Percentiles rank a stretch among this genome's conserved stretches.
These are phyloP conservation scores for Hypoxylon fuscum DNA, from an alignment of 495 filamentous ascomycete species.

Conservation along the genomic window DNA sequence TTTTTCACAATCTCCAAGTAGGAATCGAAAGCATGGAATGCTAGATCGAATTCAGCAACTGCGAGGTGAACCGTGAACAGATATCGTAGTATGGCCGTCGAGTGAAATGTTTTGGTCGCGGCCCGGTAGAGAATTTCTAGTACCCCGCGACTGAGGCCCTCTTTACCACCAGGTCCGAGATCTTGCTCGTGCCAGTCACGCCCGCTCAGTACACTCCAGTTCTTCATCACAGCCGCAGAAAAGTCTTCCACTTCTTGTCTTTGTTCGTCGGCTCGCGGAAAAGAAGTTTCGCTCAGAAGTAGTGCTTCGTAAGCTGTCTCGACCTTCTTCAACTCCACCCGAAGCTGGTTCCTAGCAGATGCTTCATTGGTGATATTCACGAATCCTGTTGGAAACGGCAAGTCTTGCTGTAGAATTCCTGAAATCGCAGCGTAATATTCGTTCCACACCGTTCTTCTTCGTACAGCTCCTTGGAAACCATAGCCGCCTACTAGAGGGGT, in stretches of 20 bases:
- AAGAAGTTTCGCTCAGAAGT: slow-evolving; percentile 76
- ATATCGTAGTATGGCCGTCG: slow-evolving; percentile 83
- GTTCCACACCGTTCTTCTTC: slow-evolving; percentile 74
- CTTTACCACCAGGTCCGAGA: slow-evolving; percentile 79
- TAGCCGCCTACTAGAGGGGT: slow-evolving; percentile 52
- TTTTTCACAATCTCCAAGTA: slow-evolving; percentile 87
- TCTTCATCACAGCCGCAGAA: slow-evolving; percentile 78
- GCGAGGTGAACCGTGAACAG: slow-evolving; percentile 88
- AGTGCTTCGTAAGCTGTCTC: slow-evolving; percentile 78
- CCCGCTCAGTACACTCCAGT: slow-evolving; percentile 84
- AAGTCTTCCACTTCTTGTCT: slow-evolving; percentile 83
- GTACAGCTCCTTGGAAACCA: slow-evolving; percentile 57
- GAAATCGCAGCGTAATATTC: slow-evolving; percentile 82
- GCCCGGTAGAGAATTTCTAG: slow-evolving; percentile 88
- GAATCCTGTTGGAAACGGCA: slow-evolving; percentile 59
- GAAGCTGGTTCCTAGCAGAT: slow-evolving; percentile 70
- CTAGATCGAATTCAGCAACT: slow-evolving; percentile 87
- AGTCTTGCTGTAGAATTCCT: slow-evolving; percentile 63
- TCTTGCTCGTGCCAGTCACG: slow-evolving; percentile 79
- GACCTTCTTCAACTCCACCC: slow-evolving; percentile 75
- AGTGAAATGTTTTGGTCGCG: slow-evolving; percentile 92
- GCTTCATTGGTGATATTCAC: slow-evolving; percentile 49
- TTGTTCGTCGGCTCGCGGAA: slow-evolving; percentile 80
- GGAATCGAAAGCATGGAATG: slow-evolving; percentile 84
- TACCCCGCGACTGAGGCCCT: slow-evolving; percentile 72